Percentiles rank a stretch among this genome's conserved stretches.
These are phyloP conservation scores for Xerocomus spinulosus DNA, from an alignment of 768 basidiomycete genomes.

Conservation along the genomic window DNA sequence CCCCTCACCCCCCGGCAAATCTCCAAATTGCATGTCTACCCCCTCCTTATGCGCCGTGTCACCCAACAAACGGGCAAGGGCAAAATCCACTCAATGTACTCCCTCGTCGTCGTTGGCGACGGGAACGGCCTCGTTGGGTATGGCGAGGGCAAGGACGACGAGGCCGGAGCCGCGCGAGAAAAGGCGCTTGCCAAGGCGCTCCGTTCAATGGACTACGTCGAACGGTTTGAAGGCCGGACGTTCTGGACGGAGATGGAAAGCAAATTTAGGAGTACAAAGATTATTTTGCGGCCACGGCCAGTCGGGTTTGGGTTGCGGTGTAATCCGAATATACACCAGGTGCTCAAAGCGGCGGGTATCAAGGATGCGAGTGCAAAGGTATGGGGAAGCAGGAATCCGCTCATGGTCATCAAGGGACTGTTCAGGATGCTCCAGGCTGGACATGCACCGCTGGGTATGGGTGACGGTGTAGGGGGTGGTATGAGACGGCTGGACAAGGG, in stretches of 20 bases:
- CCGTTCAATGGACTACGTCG: slow-evolving; percentile 86
- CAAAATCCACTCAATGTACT: slow-evolving; percentile 62
- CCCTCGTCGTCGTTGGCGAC: slow-evolving; percentile 73
- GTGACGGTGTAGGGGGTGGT: slow-evolving; percentile 73
- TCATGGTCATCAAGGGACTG: slow-evolving; percentile 73
- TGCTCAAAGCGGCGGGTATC: slow-evolving; percentile 91
- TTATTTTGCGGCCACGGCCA: slow-evolving; percentile 77
- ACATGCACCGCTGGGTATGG: slow-evolving; percentile 73
- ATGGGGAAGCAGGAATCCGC: slow-evolving; percentile 83
- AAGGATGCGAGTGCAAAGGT: slow-evolving; percentile 94
- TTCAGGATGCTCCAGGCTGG: slow-evolving; percentile 84
- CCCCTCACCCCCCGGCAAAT: slow-evolving; percentile 22
- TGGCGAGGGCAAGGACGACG: slow-evolving; percentile 74
- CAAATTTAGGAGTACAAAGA: slow-evolving; percentile 80
- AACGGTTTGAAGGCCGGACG: slow-evolving; percentile 93
- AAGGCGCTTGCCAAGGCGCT: slow-evolving; percentile 70
- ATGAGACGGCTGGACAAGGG: slow-evolving; percentile 73
- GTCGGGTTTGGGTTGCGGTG: slow-evolving; percentile 91
- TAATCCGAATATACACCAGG: slow-evolving; percentile 83
- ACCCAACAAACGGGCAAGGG: slow-evolving; percentile 94
- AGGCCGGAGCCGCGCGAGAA: slow-evolving; percentile 45
- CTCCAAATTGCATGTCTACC: slow-evolving; percentile 36
- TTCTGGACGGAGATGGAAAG: slow-evolving; percentile 84
- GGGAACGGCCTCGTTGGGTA: slow-evolving; percentile 79
- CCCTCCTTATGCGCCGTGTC: slow-evolving; percentile 51